Percentiles rank a stretch among this genome's conserved stretches.
Evolutionary conservation across 2,329 filamentous ascomycete genomes (phyloP).

Genomic region (Fusarium ambrosium): DNA sequence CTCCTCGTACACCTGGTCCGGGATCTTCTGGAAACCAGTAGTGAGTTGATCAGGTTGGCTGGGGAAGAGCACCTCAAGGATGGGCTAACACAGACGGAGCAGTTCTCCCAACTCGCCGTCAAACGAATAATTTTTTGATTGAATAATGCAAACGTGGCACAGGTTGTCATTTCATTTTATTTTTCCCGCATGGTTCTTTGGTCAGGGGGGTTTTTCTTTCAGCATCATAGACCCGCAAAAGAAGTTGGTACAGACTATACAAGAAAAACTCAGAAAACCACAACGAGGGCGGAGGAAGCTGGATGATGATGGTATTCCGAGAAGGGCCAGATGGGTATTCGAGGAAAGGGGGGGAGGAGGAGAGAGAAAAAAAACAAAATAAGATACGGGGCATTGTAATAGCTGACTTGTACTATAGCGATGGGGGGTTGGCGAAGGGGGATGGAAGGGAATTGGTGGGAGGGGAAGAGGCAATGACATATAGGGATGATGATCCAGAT

Average conservation of each 20-base stretch:
- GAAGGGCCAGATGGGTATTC: constrained; percentile 16
- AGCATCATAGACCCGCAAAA: constrained; percentile 50
- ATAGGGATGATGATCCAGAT: constrained; percentile 46
- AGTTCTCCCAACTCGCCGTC: constrained; percentile 61
- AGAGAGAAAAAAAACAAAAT: constrained; percentile 9
- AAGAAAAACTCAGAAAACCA: constrained; percentile 35
- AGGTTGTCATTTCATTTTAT: constrained; percentile 48
- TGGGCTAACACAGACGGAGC: constrained; percentile 48
- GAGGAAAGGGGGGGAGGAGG: neutral
- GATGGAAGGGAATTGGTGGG: neutral
- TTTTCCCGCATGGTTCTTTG: constrained; percentile 32
- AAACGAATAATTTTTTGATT: constrained; percentile 56
- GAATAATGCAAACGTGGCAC: constrained; percentile 53
- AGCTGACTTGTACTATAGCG: constrained; percentile 47
- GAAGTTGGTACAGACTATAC: constrained; percentile 34
- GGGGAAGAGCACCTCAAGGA: neutral
- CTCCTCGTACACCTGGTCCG: constrained; percentile 61
- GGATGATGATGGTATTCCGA: neutral
- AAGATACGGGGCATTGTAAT: constrained; percentile 41
- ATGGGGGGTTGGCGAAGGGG: constrained; percentile 32
- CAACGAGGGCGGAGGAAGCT: constrained; percentile 13
- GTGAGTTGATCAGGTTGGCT: constrained; percentile 43
- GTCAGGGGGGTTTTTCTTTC: constrained; percentile 21
- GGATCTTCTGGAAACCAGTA: constrained; percentile 60
- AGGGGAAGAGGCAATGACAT: constrained; percentile 35